Evolutionary conservation across 805 yeast species (phyloP).

Genomic region (Maudiozyma saulgeensis): DNA sequence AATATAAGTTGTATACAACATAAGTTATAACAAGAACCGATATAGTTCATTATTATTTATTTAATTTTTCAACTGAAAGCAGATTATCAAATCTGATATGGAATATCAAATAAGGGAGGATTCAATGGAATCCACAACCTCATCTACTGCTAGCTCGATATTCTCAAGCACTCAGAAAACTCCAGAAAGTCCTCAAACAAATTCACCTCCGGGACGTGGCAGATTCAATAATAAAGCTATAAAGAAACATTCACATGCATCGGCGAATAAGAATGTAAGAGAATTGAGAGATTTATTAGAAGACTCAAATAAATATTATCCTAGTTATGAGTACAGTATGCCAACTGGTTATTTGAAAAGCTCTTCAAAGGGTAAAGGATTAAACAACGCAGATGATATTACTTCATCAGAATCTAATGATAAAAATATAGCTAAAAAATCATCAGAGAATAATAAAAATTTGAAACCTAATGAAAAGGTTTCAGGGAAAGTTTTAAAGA

Average conservation of each 20-base stretch:
- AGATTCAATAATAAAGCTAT: neutral
- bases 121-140: neutral
- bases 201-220: neutral
- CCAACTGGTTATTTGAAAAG: slow-evolving; percentile 17
- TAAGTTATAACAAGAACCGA: too few relatives aligned
- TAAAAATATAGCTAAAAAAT: too few relatives aligned
- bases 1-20: too few relatives aligned
- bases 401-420: too few relatives aligned
- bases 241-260: neutral
- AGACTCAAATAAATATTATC: slow-evolving; percentile 22
- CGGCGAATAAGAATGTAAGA: neutral
- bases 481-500: too few relatives aligned
- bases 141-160: neutral
- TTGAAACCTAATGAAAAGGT: too few relatives aligned
- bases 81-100: neutral
- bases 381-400: too few relatives aligned
- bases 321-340: slow-evolving; percentile 18
- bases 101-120: neutral
- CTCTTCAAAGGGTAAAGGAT: slow-evolving; percentile 6
- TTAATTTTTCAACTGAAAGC: too few relatives aligned
- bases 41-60: too few relatives aligned
- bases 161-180: neutral
- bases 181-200: neutral
- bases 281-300: slow-evolving; percentile 15
- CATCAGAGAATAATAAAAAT: too few relatives aligned